Evolutionary conservation across 495 filamentous ascomycete species (phyloP).

Genomic region (Tuber aestivum): DNA sequence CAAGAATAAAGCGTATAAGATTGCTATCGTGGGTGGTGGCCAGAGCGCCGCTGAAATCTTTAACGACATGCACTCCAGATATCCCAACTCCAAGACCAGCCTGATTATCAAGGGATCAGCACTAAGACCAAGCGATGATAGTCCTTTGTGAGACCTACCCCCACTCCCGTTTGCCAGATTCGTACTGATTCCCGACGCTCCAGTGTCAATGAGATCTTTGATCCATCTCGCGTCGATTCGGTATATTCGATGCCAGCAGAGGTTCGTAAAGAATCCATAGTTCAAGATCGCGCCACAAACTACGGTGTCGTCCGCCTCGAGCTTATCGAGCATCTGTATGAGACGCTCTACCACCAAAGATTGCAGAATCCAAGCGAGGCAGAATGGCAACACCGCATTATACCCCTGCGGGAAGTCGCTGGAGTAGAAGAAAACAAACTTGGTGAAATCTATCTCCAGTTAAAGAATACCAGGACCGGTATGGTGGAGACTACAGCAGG

Average conservation of each 20-base stretch:
- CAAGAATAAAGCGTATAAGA: conserved; percentile 54
- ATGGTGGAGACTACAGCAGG: conserved; percentile 19
- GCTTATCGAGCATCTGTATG: conserved; percentile 79
- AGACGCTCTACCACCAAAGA: conserved; percentile 75
- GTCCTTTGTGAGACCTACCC: conserved; percentile 72
- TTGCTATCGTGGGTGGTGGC: conserved; percentile 80
- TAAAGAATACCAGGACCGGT: conserved; percentile 41
- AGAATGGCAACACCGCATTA: conserved; percentile 74
- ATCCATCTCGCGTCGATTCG: conserved; percentile 70
- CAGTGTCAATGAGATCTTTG: conserved; percentile 94
- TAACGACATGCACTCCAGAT: conserved; percentile 74
- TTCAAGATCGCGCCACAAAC: conserved; percentile 71
- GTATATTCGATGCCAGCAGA: conserved; percentile 60
- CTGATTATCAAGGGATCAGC: conserved; percentile 74
- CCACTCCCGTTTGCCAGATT: not conserved
- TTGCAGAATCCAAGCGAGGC: conserved; percentile 62
- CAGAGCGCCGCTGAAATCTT: conserved; percentile 96
- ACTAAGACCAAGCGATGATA: conserved; percentile 86
- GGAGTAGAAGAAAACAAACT: conserved; percentile 51
- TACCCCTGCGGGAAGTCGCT: conserved; percentile 59
- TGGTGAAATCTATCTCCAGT: conserved; percentile 43
- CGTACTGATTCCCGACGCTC: not conserved
- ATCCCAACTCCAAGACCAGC: conserved; percentile 69
- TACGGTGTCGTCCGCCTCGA: conserved; percentile 87
- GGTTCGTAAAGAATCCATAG: conserved; percentile 58